Conservation (phyloP, 164 flowering plant species). For the Platanus orientalis region DNA sequence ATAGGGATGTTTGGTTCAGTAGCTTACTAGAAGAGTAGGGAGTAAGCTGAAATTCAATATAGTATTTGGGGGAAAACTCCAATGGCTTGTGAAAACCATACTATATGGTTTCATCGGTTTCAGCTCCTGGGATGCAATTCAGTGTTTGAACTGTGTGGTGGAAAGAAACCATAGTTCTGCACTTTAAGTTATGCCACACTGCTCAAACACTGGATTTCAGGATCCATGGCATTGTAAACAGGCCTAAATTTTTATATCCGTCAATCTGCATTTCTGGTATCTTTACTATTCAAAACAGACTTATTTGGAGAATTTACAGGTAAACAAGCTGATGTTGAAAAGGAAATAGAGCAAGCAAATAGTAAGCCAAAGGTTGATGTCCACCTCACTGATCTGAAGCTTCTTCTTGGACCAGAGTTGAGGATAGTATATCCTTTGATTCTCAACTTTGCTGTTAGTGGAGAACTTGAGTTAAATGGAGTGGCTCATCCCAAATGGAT, state of each 20-base stretch:
- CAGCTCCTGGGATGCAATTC: too few species aligned
- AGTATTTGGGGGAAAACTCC: too few species aligned
- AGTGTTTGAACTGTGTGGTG: too few species aligned
- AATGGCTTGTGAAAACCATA: too few species aligned
- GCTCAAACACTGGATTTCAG: background rate
- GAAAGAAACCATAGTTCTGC: too few species aligned
- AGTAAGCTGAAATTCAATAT: too few species aligned
- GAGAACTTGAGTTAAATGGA: slow-evolving; percentile 94
- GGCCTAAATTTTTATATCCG: background rate
- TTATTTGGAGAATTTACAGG: slow-evolving; percentile 36
- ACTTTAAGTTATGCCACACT: background rate
- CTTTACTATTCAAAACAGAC: background rate
- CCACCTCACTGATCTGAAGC: slow-evolving; percentile 74
- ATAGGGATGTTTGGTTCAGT: too few species aligned
- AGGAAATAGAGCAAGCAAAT: slow-evolving; percentile 52
- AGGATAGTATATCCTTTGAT: slow-evolving; percentile 95
- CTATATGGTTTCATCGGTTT: too few species aligned
- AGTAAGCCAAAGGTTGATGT: slow-evolving; percentile 71
- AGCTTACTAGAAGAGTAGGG: too few species aligned
- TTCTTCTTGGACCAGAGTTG: slow-evolving; percentile 91
- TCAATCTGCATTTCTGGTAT: background rate
- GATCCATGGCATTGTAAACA: background rate
- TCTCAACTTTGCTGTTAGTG: slow-evolving; percentile 89
- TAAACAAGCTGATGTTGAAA: slow-evolving; percentile 53
- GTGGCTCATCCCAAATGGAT: slow-evolving; percentile 84